Conservation (phyloP, 495 filamentous ascomycete genomes). For the Staphylotrichum tortipilum region DNA sequence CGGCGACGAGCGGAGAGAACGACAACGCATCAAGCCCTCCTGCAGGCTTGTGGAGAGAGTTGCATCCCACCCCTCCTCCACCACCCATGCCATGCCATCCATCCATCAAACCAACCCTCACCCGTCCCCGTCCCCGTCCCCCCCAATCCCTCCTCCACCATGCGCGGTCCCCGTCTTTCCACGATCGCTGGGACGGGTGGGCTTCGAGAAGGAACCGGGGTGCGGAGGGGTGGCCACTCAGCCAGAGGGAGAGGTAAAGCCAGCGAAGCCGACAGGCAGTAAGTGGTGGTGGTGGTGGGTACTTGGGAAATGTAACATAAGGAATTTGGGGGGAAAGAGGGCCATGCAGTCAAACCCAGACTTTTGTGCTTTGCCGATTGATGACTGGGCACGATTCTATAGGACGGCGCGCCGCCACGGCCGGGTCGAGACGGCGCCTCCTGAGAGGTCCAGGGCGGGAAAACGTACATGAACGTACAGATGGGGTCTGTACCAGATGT, state of each 20-base stretch:
- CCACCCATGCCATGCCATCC: too few relatives aligned
- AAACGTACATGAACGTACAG: conserved; percentile 22
- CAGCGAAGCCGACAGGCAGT: too few relatives aligned
- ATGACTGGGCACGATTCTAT: conserved; percentile 35
- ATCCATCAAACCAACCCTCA: too few relatives aligned
- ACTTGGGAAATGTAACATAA: conserved; percentile 27
- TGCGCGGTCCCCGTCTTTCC: conserved; percentile 3
- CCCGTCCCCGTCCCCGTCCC: too few relatives aligned
- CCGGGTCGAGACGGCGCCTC: conserved; percentile 17
- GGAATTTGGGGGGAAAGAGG: conserved; percentile 19
- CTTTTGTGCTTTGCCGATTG: conserved; percentile 26
- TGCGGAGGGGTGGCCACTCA: too few relatives aligned
- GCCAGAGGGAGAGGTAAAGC: conserved; percentile 2
- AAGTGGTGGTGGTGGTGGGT: too few relatives aligned
- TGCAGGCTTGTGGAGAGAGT: conserved; percentile 15
- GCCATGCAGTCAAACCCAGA: conserved; percentile 27
- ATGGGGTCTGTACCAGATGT: too few relatives aligned
- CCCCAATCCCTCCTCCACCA: too few relatives aligned
- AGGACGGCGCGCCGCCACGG: conserved; percentile 23
- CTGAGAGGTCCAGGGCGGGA: conserved; percentile 23
- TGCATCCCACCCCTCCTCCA: too few relatives aligned
- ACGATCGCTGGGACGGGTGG: conserved; percentile 6
- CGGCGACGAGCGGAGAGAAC: too few relatives aligned
- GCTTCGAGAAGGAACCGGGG: conserved; percentile 20
- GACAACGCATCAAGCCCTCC: conserved; percentile 31